phyloP scores from a whole-genome alignment of 2,329 filamentous ascomycete species.

The Sarocladium kiliense region DNA sequence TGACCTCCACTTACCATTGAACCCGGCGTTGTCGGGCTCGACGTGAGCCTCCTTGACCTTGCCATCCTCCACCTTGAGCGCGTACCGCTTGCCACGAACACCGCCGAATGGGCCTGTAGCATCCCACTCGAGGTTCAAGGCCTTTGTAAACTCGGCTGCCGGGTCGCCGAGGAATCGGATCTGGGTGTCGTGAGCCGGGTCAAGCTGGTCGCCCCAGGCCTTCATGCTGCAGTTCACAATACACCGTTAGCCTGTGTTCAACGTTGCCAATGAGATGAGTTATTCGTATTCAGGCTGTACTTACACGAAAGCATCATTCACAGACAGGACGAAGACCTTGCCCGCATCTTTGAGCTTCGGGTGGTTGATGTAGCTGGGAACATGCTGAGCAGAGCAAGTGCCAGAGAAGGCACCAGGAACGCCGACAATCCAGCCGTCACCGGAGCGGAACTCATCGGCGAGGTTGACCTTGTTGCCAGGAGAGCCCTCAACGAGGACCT shows the following conservation, averaged over 20 bases:
- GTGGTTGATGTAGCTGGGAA: conserved; percentile 83
- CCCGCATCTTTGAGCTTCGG: conserved; percentile 73
- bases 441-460: conserved; percentile 64
- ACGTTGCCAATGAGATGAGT: not conserved
- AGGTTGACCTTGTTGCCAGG: conserved; percentile 90
- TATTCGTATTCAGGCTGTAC: conserved; percentile 21
- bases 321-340: conserved; percentile 81
- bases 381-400: conserved; percentile 58
- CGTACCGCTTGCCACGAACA: conserved; percentile 81
- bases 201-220: conserved; percentile 75
- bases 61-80: conserved; percentile 75
- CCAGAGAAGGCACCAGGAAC: conserved; percentile 73
- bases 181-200: conserved; percentile 71
- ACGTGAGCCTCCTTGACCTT: conserved; percentile 77
- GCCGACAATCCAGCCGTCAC: conserved; percentile 77
- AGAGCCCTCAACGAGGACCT: conserved; percentile 76
- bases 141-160: conserved; percentile 71
- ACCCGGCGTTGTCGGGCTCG: conserved; percentile 84
- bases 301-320: conserved; percentile 94
- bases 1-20: conserved; percentile 54
- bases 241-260: not conserved
- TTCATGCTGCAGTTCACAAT: conserved; percentile 61
- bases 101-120: conserved; percentile 73
- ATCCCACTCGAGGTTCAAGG: conserved; percentile 79
- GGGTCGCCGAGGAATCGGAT: conserved; percentile 88